Percentiles rank a stretch among this genome's conserved stretches.
These are phyloP conservation scores for Candida glaebosa DNA, from an alignment of 805 yeast species.

Conservation along the genomic window DNA sequence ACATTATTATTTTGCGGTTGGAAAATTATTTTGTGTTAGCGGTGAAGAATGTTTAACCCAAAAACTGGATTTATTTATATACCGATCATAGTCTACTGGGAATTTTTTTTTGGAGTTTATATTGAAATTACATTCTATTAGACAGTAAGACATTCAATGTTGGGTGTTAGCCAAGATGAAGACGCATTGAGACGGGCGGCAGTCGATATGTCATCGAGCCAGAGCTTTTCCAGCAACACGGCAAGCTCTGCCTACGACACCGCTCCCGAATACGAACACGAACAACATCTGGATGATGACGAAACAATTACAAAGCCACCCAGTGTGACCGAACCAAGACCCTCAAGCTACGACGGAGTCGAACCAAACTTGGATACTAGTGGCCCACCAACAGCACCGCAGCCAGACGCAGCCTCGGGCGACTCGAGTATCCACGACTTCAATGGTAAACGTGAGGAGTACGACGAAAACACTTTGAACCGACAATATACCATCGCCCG, in stretches of 20 bases:
- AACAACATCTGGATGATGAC: slow-evolving; percentile 5
- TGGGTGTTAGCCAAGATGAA: slow-evolving; percentile 32
- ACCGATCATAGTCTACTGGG: too few species aligned
- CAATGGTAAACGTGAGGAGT: slow-evolving; percentile 1
- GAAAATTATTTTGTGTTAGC: too few species aligned
- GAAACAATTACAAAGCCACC: slow-evolving; percentile 10
- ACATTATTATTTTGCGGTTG: too few species aligned
- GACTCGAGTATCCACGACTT: slow-evolving; percentile 1
- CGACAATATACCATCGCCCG: slow-evolving; percentile 17
- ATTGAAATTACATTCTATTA: too few species aligned
- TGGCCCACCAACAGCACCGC: background rate
- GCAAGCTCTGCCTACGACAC: slow-evolving; percentile 32
- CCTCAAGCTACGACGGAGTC: background rate
- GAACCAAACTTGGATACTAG: background rate
- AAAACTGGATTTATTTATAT: too few species aligned
- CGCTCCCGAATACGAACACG: slow-evolving; percentile 21
- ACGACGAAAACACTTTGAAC: slow-evolving; percentile 14
- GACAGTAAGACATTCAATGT: too few species aligned
- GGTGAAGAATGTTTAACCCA: too few species aligned
- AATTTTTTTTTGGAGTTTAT: too few species aligned
- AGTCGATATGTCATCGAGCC: background rate
- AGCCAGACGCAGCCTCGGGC: background rate
- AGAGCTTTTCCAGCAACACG: slow-evolving; percentile 16
- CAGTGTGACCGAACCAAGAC: background rate
- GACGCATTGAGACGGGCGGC: slow-evolving; percentile 22